A percentile compares a stretch with the other conserved stretches of the same genome.
Conservation (phyloP, 805 yeast species). For the Yarrowia bubula region DNA sequence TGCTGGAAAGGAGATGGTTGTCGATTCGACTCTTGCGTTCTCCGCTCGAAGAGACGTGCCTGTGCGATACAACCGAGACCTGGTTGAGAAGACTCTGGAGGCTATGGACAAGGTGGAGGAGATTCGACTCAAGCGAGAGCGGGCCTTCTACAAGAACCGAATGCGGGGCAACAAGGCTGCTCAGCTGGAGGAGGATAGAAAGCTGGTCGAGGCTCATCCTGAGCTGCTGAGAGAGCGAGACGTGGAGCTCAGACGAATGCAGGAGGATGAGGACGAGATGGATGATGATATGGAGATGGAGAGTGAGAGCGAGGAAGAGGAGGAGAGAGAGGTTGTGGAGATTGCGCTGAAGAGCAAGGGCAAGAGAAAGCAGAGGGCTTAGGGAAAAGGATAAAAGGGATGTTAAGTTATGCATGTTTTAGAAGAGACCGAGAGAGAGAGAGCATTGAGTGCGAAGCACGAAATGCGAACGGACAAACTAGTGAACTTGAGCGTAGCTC, state of each 20-base stretch:
- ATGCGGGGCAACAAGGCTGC: constrained; percentile 95
- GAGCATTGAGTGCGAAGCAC: too few species aligned
- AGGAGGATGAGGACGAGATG: constrained; percentile 51
- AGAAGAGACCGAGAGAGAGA: too few species aligned
- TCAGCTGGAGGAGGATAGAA: constrained; percentile 79
- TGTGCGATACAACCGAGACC: constrained; percentile 94
- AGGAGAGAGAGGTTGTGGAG: constrained; percentile 14
- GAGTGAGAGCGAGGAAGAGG: constrained; percentile 17
- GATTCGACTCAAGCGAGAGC: constrained; percentile 92
- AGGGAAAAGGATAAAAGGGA: neutral
- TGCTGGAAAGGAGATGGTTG: constrained; percentile 98
- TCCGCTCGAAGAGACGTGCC: constrained; percentile 98
- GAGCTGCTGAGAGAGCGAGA: constrained; percentile 89
- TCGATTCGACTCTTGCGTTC: constrained; percentile 92
- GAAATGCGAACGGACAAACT: too few species aligned
- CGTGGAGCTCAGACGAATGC: constrained; percentile 80
- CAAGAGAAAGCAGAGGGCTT: constrained; percentile 20
- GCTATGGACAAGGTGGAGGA: constrained; percentile 96
- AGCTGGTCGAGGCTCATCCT: constrained; percentile 84
- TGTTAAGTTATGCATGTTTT: neutral
- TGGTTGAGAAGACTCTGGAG: constrained; percentile 87
- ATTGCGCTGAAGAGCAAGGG: constrained; percentile 23
- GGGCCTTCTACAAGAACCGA: constrained; percentile 98
- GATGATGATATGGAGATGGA: constrained; percentile 45
- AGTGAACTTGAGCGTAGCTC: too few species aligned